phyloP scores from a whole-genome alignment of 768 basidiomycete species.

The Suillus hirtellus region DNA sequence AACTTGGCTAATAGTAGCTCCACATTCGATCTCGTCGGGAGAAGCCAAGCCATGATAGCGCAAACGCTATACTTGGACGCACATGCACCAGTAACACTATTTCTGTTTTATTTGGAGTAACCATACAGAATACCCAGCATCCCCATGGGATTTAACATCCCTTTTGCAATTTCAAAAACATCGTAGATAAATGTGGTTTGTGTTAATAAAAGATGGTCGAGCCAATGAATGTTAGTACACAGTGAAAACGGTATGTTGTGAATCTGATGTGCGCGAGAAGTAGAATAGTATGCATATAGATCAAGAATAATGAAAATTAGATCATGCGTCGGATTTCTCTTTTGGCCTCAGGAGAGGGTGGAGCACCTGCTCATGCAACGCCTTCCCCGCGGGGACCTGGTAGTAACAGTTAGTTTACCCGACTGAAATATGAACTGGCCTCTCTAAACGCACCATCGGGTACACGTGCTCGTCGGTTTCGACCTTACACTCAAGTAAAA shows the following conservation, averaged over 20 bases:
- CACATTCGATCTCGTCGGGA: conserved; percentile 4
- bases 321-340: conserved; percentile 27
- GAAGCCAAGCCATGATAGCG: no score
- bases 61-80: neutral
- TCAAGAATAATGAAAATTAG: neutral
- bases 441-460: conserved; percentile 66
- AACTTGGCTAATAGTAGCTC: neutral
- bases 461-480: conserved; percentile 85
- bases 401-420: conserved; percentile 10
- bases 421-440: neutral
- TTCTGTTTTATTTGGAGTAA: neutral
- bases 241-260: conserved; percentile 21
- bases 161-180: conserved; percentile 18
- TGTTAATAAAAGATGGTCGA: conserved; percentile 2
- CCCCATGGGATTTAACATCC: conserved; percentile 23
- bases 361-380: conserved; percentile 87
- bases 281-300: neutral
- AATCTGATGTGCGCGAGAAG: conserved; percentile 12
- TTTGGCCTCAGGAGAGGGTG: conserved; percentile 53
- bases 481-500: conserved; percentile 89
- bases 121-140: conserved; percentile 5
- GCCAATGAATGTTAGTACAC: conserved; percentile 27
- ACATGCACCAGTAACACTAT: neutral
- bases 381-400: conserved; percentile 89
- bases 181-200: conserved; percentile 3